Evolutionary conservation across 2,329 filamentous ascomycete species (phyloP), one percentile per base, ranked within the genome.

Genomic region (Penicillium sp.): DNA sequence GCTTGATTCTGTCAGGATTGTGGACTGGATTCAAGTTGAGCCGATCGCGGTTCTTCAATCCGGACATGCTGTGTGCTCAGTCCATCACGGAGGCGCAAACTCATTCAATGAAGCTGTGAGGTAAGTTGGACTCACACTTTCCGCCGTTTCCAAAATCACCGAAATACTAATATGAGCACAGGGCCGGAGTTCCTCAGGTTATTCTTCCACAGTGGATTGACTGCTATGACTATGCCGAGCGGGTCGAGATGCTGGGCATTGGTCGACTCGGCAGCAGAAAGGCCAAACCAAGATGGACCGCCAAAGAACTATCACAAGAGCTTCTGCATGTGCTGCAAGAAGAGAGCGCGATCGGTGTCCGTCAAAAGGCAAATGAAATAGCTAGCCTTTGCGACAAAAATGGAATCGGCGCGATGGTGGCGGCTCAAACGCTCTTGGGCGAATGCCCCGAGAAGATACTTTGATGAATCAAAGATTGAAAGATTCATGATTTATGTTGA

Each of bases 71-170:
- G 46, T 41, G 21, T 49, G 46, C 13, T 42, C 46, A 2, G 16
- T 49, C 11, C 46, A 49, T 14, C 38, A 42, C 21, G 46, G 46
- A 2, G 46, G 46, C 10, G 46, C 46, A 29, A 49, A 49, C 13
- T 49, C 46, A 5, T 49, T 41, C 14, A 36, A 49, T 40, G 46
- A 49, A 41, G 36, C 36, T 41, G 46, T 42, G 22, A 49, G 46
- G 46, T 49, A 32, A 32, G 46, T 49, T 34, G 5, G 8, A 9
- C 11, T 29, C 22, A n/a, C 13, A 27, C 24, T 2, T 27, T 27
- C 3, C 24, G 8, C 24, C 5, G 8, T 27, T 6, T 27, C 8
- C 8, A 8, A 8, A 4, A 27, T 6, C 13, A n/a, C n/a, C 5
- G 13, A 2, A 4, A 36, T 6, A n/a, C 34, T 49, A 11, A 49